Evolutionary conservation across 208 protist species (phyloP), one percentile per base, ranked within the genome.

Genomic region (Crithidia fasciculata): DNA sequence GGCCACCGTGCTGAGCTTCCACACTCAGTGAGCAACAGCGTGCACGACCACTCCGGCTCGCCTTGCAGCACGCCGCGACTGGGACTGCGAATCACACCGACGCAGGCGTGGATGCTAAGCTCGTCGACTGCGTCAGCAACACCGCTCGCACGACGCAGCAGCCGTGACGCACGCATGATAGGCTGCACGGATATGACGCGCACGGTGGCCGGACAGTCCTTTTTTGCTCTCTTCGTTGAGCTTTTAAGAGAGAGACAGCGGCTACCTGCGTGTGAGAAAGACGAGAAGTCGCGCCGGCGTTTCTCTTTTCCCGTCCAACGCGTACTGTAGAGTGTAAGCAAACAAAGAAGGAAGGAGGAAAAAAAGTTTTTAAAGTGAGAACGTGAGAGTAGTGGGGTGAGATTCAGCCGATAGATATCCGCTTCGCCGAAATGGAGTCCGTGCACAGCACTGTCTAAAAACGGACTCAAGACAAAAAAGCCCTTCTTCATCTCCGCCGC

Each of bases 71-170:
- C 62, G 13, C 92, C 92, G 5, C 83, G 77, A 60, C 83, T 84
- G 2, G 92, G 89, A 49, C 70, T 83, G 16, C 78, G 81, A n/a
- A 96, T 86, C 53, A 96, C 86, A 15, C 89, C 92, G 5, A 95
- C 85, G 57, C 88, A 95, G 16, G 82, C 78, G 61, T 96, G 89
- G 41, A 83, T 52, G 8, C 77, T 74, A 0, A 86, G n/a, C 59
- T 89, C 81, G n/a, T 73, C 69, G 0, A 78, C 43, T 28, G 49
- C 16, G n/a, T 28, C 52, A 8, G 15, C 16, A 44, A 9, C 18
- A 49, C 18, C 58, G 52, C 55, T 44, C 1, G 41, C 55, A 37
- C 53, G 58, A n/a, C 10, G 43, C 53, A 28, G 37, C 15, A 69
- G 40, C 0, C 67, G 13, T 28, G 69, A 58, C 9, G 58, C 43